phyloP scores from a whole-genome alignment of 2,329 filamentous ascomycete species.

The Sphaerostilbella broomeana region DNA sequence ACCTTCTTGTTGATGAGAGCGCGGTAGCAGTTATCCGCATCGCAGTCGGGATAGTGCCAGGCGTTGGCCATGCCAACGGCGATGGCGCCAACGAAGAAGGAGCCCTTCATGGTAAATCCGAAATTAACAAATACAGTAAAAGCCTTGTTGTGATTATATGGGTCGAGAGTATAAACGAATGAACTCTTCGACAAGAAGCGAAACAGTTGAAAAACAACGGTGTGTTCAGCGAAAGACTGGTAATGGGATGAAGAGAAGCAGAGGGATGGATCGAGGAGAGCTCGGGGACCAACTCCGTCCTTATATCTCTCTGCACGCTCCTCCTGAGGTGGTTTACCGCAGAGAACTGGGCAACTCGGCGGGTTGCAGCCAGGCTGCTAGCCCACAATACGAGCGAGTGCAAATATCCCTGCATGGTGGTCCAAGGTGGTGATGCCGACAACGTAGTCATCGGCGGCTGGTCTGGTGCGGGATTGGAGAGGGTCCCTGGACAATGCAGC shows the following conservation, averaged over 20 bases:
- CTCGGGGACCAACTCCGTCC: conserved; percentile 7
- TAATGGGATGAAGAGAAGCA: conserved; percentile 12
- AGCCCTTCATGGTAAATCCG: conserved; percentile 32
- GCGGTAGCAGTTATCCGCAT: conserved; percentile 30
- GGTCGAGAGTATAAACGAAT: conserved; percentile 12
- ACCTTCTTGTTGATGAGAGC: conserved; percentile 29
- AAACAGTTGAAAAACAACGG: conserved; percentile 5
- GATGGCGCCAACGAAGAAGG: conserved; percentile 25
- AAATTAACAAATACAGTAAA: conserved; percentile 8
- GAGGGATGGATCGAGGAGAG: conserved; percentile 4
- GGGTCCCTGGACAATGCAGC: conserved; percentile 11
- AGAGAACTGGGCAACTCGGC: not conserved
- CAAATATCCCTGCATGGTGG: conserved; percentile 14
- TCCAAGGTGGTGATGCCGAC: conserved; percentile 7
- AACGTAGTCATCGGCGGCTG: not conserved
- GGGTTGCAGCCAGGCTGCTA: conserved; percentile 6
- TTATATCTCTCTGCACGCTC: conserved; percentile 13
- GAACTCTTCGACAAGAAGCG: conserved; percentile 8
- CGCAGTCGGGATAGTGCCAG: conserved; percentile 24
- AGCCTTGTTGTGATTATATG: conserved; percentile 4
- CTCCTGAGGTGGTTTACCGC: too few relatives aligned
- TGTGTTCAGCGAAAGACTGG: conserved; percentile 11
- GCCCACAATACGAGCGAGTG: conserved; percentile 16
- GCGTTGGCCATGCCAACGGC: conserved; percentile 25
- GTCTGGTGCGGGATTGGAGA: conserved; percentile 10